phyloP scores from a whole-genome alignment of 2,329 filamentous ascomycete species.

The Clonostachys rhizophaga region DNA sequence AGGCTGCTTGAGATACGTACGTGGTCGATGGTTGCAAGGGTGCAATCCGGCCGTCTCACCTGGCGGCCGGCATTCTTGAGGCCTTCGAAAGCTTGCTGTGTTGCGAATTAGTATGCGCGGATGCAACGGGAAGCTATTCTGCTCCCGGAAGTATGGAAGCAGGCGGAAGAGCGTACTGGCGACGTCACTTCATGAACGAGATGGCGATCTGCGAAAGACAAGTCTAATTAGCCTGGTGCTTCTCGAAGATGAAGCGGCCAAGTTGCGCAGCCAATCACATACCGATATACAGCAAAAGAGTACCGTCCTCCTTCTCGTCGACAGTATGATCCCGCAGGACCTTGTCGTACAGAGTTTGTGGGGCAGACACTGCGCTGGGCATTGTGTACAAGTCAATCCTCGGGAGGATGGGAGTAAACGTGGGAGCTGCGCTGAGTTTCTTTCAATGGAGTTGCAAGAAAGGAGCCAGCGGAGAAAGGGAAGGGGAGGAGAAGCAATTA shows the following conservation, averaged over 20 bases:
- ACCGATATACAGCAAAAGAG: constrained; percentile 90
- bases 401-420: no score
- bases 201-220: constrained; percentile 65
- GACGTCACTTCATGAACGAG: constrained; percentile 98
- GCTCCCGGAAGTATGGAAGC: not conserved
- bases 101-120: constrained; percentile 3
- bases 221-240: not conserved
- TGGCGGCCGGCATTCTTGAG: constrained; percentile 82
- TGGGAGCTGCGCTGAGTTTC: no score
- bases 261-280: constrained; percentile 8
- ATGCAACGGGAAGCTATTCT: not conserved
- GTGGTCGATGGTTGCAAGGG: constrained; percentile 93
- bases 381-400: constrained; percentile 43
- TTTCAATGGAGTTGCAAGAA: no score
- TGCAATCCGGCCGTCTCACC: constrained; percentile 93
- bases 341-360: constrained; percentile 94
- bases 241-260: no score
- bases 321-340: constrained; percentile 93
- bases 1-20: constrained; percentile 46
- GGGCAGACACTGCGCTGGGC: constrained; percentile 68
- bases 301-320: constrained; percentile 92
- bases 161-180: constrained; percentile 55
- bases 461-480: not conserved
- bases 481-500: not conserved
- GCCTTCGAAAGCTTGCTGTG: constrained; percentile 92